A percentile compares a stretch with the other conserved stretches of the same genome.
These are phyloP conservation scores for Salix udensis DNA, from an alignment of 345 rosid species.

Conservation along the genomic window DNA sequence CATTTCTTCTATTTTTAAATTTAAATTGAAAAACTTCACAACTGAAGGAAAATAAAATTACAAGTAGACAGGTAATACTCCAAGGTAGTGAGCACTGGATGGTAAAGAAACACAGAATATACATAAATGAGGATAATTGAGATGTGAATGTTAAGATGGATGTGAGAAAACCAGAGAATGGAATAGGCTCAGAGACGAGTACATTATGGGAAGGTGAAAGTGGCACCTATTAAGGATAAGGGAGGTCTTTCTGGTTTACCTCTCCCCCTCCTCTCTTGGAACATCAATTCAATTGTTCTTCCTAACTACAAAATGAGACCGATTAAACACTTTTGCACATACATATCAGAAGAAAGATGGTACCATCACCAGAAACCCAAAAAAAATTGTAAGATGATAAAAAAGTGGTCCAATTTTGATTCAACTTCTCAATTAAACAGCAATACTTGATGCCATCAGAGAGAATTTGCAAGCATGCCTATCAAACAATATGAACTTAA, in stretches of 20 bases:
- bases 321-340: background rate
- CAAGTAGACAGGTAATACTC: background rate
- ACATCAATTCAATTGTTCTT: background rate
- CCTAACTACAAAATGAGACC: background rate
- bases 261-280: background rate
- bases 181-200: background rate
- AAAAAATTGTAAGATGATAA: background rate
- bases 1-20: background rate
- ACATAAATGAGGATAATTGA: background rate
- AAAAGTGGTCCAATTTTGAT: background rate
- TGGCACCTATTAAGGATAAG: background rate
- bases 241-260: background rate
- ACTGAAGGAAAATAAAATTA: background rate
- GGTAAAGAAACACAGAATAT: background rate
- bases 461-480: background rate
- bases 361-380: background rate
- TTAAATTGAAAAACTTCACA: background rate
- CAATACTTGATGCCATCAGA: background rate
- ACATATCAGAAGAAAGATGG: background rate
- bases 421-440: background rate
- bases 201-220: background rate
- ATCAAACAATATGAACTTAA: background rate
- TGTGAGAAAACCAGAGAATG: background rate
- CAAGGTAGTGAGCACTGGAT: background rate
- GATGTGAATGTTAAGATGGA: background rate